Evolutionary conservation across 768 basidiomycete genomes (phyloP).

Genomic region (Phaeotremella skinneri): DNA sequence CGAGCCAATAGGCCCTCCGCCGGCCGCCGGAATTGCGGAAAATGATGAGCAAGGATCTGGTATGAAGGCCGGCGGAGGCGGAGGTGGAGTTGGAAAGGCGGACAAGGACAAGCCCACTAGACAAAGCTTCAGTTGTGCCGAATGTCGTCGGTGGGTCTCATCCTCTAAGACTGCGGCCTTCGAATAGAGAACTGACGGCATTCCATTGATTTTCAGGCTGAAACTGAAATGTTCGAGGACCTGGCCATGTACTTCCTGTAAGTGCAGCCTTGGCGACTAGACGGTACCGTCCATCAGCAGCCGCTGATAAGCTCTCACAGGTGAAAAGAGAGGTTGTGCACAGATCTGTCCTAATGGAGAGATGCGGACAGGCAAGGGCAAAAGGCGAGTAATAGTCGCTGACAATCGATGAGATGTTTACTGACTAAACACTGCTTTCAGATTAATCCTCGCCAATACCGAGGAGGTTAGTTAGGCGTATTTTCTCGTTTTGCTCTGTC

Average conservation of each 20-base stretch:
- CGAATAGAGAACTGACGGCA: background rate
- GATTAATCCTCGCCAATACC: constrained; percentile 46
- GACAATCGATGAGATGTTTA: background rate
- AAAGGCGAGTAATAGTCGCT: constrained; percentile 33
- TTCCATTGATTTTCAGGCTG: constrained; percentile 21
- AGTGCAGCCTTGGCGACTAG: background rate
- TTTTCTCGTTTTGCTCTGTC: too few relatives aligned
- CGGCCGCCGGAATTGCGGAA: background rate
- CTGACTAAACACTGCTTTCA: constrained; percentile 1
- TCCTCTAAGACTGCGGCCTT: background rate
- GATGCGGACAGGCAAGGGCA: constrained; percentile 46
- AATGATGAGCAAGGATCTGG: background rate
- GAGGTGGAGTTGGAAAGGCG: background rate
- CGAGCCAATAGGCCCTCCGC: background rate
- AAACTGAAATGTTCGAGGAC: constrained; percentile 48
- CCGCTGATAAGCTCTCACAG: constrained; percentile 15
- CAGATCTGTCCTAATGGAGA: constrained; percentile 49
- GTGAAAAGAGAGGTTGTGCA: constrained; percentile 45
- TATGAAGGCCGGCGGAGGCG: background rate
- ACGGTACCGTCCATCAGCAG: background rate
- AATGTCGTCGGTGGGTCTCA: constrained; percentile 37
- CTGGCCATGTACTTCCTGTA: constrained; percentile 50
- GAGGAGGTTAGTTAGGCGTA: constrained; percentile 43
- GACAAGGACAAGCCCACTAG: constrained; percentile 7
- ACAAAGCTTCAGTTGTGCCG: constrained; percentile 48